Evolutionary conservation across 1,139 yeast genomes (phyloP).

Genomic region (Waltiozyma sp.): DNA sequence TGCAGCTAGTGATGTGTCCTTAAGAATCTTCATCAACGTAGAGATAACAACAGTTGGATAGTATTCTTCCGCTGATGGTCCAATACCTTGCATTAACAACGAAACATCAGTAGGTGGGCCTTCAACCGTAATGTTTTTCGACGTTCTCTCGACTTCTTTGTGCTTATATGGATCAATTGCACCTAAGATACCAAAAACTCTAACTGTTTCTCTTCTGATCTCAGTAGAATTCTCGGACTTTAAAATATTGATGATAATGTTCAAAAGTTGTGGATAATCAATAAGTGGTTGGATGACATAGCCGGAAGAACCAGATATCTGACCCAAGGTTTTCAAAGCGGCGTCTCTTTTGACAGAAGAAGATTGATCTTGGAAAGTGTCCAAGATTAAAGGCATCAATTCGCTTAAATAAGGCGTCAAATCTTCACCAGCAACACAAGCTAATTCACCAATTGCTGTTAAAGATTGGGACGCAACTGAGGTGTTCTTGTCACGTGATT

Average conservation of each 20-base stretch:
- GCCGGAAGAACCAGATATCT: conserved; percentile 81
- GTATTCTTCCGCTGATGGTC: conserved; percentile 88
- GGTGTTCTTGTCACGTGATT: conserved; percentile 61
- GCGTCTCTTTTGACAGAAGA: conserved; percentile 81
- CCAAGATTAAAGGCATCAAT: conserved; percentile 80
- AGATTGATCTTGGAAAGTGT: conserved; percentile 85
- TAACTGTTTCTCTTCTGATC: conserved; percentile 77
- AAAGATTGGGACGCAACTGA: conserved; percentile 83
- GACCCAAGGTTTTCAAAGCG: conserved; percentile 80
- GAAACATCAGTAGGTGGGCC: conserved; percentile 89
- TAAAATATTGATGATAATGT: conserved; percentile 69
- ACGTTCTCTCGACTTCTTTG: conserved; percentile 76
- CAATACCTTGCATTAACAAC: conserved; percentile 82
- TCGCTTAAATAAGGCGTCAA: conserved; percentile 61
- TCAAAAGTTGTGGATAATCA: conserved; percentile 82
- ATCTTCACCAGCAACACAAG: conserved; percentile 84
- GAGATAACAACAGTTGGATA: conserved; percentile 92
- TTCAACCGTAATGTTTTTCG: conserved; percentile 55
- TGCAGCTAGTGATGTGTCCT: conserved; percentile 72
- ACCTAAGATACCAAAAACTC: conserved; percentile 84
- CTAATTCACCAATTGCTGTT: conserved; percentile 79
- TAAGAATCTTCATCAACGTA: conserved; percentile 69
- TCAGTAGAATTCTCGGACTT: conserved; percentile 68
- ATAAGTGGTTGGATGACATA: conserved; percentile 89
- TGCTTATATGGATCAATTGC: conserved; percentile 95